phyloP scores from a whole-genome alignment of 495 filamentous ascomycete genomes.

The Neurospora tetraspora region DNA sequence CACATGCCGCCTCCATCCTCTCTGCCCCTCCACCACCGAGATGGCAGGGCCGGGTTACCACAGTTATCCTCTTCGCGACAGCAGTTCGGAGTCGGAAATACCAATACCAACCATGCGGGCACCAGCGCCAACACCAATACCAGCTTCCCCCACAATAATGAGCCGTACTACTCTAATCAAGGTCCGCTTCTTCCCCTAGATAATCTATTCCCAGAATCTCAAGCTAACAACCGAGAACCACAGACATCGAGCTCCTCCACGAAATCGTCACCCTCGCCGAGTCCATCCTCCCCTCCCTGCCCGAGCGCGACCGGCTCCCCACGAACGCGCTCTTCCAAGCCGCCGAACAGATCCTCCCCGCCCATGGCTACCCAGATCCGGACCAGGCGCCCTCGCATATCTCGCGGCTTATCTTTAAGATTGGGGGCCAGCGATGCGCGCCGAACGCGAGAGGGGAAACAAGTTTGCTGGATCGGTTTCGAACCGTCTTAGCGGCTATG shows the following conservation, averaged over 20 bases:
- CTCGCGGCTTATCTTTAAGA: constrained; percentile 69
- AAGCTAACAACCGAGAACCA: constrained; percentile 6
- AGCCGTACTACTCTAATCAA: constrained; percentile 48
- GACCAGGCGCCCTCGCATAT: constrained; percentile 61
- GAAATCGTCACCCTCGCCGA: constrained; percentile 66
- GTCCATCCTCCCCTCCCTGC: constrained; percentile 40
- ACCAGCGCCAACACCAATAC: constrained; percentile 24
- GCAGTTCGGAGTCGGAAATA: neutral
- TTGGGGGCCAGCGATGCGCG: constrained; percentile 49
- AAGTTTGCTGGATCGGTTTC: constrained; percentile 24
- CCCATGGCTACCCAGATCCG: constrained; percentile 50
- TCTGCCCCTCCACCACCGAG: constrained; percentile 15
- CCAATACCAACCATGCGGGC: constrained; percentile 8
- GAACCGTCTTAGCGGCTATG: constrained; percentile 22
- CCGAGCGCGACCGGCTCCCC: constrained; percentile 52
- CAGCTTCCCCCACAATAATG: constrained; percentile 3
- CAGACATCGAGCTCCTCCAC: constrained; percentile 72
- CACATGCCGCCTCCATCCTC: constrained; percentile 25
- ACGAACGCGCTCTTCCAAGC: constrained; percentile 73
- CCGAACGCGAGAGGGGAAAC: neutral
- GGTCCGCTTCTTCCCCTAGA: constrained; percentile 35
- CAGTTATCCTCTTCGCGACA: constrained; percentile 13
- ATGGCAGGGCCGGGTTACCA: constrained; percentile 35
- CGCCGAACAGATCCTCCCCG: constrained; percentile 61
- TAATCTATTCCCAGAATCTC: too few species aligned